These are phyloP conservation scores for Hyaloscypha finlandica DNA, from an alignment of 495 filamentous ascomycete genomes.

Conservation along the genomic window DNA sequence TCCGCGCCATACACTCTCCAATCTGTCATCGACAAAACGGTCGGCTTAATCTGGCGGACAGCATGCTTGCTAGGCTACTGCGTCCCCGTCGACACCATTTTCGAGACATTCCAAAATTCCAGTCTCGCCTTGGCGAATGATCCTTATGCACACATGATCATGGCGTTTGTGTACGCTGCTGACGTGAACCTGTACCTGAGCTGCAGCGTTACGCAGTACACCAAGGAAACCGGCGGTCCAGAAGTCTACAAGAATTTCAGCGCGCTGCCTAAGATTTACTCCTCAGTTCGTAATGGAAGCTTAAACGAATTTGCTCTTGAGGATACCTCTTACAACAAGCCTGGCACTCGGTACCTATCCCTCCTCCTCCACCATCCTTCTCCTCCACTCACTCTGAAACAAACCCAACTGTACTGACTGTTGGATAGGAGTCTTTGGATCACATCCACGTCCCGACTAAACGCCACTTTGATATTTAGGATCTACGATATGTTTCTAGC, in stretches of 20 bases:
- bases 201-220: not conserved
- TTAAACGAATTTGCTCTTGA: slow-evolving; percentile 45
- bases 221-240: not conserved
- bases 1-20: too few species aligned
- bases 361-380: slow-evolving; percentile 38
- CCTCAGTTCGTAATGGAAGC: slow-evolving; percentile 41
- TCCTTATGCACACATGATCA: not conserved
- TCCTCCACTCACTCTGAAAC: slow-evolving; percentile 35
- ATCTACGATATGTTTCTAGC: slow-evolving; percentile 39
- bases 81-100: not conserved
- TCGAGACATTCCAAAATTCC: not conserved
- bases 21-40: not conserved
- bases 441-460: slow-evolving; percentile 14
- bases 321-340: slow-evolving; percentile 40
- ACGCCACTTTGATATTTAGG: slow-evolving; percentile 36
- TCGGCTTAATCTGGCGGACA: not conserved
- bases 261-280: slow-evolving; percentile 31
- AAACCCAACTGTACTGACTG: not conserved
- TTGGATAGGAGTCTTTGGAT: too few species aligned
- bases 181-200: too few species aligned
- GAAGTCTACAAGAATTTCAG: not conserved
- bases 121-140: not conserved
- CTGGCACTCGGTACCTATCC: slow-evolving; percentile 39
- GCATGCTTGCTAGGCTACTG: too few species aligned
- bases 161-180: too few species aligned